Percentiles rank a stretch among this genome's conserved stretches.
These are phyloP conservation scores for Globisporangium ultimum DNA, from an alignment of 352 stramenopile genomes.

Conservation along the genomic window DNA sequence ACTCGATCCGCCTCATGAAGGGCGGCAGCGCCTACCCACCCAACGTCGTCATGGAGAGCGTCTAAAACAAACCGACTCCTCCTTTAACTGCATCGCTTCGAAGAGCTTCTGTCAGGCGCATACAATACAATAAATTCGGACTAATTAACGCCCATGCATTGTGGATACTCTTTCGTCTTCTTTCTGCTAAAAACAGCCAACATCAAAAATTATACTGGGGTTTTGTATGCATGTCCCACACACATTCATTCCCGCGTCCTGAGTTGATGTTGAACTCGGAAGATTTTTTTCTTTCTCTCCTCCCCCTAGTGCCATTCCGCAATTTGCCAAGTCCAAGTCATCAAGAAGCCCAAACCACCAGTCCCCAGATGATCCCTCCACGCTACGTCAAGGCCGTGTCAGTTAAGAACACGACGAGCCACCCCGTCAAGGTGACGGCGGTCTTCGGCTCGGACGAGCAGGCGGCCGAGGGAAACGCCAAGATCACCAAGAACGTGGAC, in stretches of 20 bases:
- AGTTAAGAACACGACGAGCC: conserved; percentile 64
- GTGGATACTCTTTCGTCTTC: no score
- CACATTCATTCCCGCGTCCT: no score
- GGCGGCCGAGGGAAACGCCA: conserved; percentile 57
- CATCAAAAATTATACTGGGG: no score
- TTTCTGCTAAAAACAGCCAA: no score
- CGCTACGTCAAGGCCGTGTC: conserved; percentile 72
- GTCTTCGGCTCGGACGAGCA: conserved; percentile 71
- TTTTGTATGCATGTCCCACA: no score
- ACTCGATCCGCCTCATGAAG: conserved; percentile 73
- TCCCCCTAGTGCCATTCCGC: conserved; percentile 1
- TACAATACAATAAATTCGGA: no score
- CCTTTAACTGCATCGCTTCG: no score
- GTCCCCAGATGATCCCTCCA: conserved; percentile 28
- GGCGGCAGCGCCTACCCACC: conserved; percentile 54
- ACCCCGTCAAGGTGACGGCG: conserved; percentile 53
- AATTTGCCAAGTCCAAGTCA: conserved; percentile 5
- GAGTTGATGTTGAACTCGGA: no score
- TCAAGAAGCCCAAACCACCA: background rate
- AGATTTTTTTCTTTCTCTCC: no score
- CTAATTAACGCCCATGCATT: no score
- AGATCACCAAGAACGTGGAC: conserved; percentile 56
- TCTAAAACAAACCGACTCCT: conserved; percentile 22
- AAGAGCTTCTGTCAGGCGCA: no score
- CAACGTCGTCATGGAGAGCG: conserved; percentile 74